phyloP scores from a whole-genome alignment of 352 stramenopile species.

The Phytopythium delawarense region DNA sequence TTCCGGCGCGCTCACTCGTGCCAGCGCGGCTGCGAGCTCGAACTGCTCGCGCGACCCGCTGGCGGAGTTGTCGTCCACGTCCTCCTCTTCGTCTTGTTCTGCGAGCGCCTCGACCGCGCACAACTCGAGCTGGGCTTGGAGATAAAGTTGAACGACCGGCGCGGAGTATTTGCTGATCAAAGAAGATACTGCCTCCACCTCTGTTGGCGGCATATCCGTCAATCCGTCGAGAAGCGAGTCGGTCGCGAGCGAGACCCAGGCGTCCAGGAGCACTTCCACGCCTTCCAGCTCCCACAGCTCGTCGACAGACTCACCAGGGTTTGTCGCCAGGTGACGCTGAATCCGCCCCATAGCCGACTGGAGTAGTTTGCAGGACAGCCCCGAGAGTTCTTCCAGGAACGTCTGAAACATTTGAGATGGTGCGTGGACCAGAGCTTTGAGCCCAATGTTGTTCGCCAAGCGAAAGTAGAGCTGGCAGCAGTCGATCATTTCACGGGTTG shows the following conservation, averaged over 20 bases:
- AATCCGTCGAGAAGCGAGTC: constrained; percentile 49
- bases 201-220: constrained; percentile 16
- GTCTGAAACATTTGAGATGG: constrained; percentile 41
- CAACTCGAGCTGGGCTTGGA: constrained; percentile 72
- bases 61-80: constrained; percentile 76
- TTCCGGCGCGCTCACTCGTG: constrained; percentile 54
- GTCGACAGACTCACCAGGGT: constrained; percentile 43
- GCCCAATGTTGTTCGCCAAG: constrained; percentile 69
- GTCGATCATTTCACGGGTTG: constrained; percentile 79
- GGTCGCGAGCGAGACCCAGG: constrained; percentile 71
- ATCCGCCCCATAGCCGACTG: constrained; percentile 63
- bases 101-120: constrained; percentile 57
- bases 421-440: constrained; percentile 43
- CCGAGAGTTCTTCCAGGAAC: constrained; percentile 67
- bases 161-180: constrained; percentile 54
- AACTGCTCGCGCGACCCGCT: constrained; percentile 62
- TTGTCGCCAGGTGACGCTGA: constrained; percentile 42
- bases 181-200: constrained; percentile 30
- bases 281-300: constrained; percentile 85
- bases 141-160: constrained; percentile 67
- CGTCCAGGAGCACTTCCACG: constrained; percentile 74
- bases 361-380: constrained; percentile 66
- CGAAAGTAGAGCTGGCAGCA: constrained; percentile 79
- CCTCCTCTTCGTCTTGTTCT: constrained; percentile 78
- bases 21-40: constrained; percentile 64